These are phyloP conservation scores for Candida ipomoeae DNA, from an alignment of 805 yeast species.

Conservation along the genomic window DNA sequence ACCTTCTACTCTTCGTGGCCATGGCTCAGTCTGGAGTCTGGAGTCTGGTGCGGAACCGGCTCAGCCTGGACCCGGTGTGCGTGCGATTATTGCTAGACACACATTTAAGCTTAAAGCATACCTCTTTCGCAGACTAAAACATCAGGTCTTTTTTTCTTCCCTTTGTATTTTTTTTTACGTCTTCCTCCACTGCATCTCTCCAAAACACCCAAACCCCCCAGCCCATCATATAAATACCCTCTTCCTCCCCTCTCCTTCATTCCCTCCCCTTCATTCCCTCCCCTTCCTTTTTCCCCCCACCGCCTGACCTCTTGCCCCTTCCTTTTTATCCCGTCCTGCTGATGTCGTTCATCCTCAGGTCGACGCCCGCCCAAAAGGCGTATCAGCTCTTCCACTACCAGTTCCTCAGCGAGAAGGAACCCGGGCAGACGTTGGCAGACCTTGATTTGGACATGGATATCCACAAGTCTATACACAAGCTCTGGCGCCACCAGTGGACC, in stretches of 20 bases:
- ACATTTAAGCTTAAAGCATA: not conserved
- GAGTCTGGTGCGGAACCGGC: not conserved
- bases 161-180: not conserved
- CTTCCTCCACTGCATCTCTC: not conserved
- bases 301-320: no score
- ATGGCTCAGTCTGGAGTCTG: no score
- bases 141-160: not conserved
- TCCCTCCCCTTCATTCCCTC: no score
- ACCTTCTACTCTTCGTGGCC: no score
- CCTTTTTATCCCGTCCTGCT: no score
- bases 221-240: not conserved
- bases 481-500: constrained; percentile 42
- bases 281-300: no score
- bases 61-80: not conserved
- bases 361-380: constrained; percentile 31
- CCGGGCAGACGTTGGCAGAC: constrained; percentile 47
- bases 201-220: not conserved
- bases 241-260: no score
- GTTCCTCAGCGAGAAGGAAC: constrained; percentile 53
- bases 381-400: constrained; percentile 44
- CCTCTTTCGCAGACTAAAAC: constrained; percentile 1
- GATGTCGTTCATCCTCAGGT: constrained; percentile 18
- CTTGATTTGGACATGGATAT: constrained; percentile 48
- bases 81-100: not conserved
- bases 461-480: constrained; percentile 34